A percentile compares a stretch with the other conserved stretches of the same genome.
Conservation (phyloP, 441 rosid species). For the Jatropha podagrica region DNA sequence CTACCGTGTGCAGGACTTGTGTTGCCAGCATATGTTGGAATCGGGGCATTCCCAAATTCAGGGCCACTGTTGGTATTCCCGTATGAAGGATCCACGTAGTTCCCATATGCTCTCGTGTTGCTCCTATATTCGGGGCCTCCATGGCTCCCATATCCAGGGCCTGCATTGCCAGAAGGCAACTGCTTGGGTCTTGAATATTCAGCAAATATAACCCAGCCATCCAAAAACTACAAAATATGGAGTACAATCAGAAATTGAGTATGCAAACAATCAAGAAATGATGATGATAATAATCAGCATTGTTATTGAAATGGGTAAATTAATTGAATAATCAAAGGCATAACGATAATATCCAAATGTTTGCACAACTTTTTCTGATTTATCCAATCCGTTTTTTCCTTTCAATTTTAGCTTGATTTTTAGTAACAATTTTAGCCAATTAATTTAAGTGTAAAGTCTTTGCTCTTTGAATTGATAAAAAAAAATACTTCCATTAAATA, state of each 20-base stretch:
- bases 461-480: background rate
- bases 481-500: background rate
- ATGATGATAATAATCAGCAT: background rate
- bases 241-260: background rate
- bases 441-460: background rate
- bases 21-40: background rate
- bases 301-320: background rate
- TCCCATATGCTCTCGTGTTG: background rate
- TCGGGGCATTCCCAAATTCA: background rate
- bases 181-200: constrained; percentile 80
- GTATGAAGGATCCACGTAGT: background rate
- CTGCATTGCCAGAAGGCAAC: constrained; percentile 22
- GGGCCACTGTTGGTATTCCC: background rate
- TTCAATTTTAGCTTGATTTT: background rate
- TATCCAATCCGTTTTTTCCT: no score
- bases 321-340: background rate
- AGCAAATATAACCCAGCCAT: constrained; percentile 97
- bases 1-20: background rate
- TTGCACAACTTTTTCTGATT: no score
- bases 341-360: no score
- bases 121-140: background rate
- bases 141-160: constrained; percentile 25
- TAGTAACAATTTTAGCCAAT: background rate
- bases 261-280: background rate
- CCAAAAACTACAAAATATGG: constrained; percentile 63